Evolutionary conservation across 2,329 filamentous ascomycete species (phyloP), one percentile per base, ranked within the genome.

Genomic region (Graphilbum fragrans): DNA sequence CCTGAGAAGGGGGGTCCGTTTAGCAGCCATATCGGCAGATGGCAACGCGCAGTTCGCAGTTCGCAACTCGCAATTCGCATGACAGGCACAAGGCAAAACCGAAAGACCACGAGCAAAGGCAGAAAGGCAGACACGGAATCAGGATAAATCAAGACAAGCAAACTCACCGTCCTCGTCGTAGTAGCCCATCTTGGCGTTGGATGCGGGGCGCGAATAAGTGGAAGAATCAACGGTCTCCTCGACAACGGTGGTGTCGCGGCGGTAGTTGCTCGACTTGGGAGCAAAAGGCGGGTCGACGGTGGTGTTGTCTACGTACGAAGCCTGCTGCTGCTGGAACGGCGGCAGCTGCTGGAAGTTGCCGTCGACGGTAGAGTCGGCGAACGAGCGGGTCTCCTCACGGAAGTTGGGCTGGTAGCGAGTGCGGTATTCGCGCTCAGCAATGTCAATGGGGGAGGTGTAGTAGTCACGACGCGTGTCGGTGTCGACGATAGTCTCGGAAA

Each of bases 401-500:
- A 66, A 66, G 56, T 31, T 14, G 51, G 71, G 67, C 52, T 74
- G 72, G 62, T 69, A 66, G 50, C 72, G 73, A 58, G 75, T 64
- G 56, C 77, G 76, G 60, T 80, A 80, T 62, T 79, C 69, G 63
- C 72, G 74, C 64, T 82, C 77, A 57, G 74, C 74, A 51, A 72
- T 60, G 64, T 82, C 77, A 60, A 81, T 69, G 51, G 69, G 63
- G 52, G 61, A 68, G 53, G 56, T 56, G 53, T 67, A 59, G 56
- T 63, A 59, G 55, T 65, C 63, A 53, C 62, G 60, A 50, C 68
- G 69, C 49, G 54, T 55, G 60, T 83, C 70, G 57, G 79, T 67
- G 64, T 85, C 75, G 61, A 84, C 64, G 59, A 77, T 74, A 60
- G 74, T 70, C 61, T 81, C 74, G 55, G 71, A 66, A 67, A 76